A percentile compares a stretch with the other conserved stretches of the same genome.
Evolutionary conservation across 2,329 filamentous ascomycete species (phyloP).

Genomic region (Rhinocladiella mackenziei): DNA sequence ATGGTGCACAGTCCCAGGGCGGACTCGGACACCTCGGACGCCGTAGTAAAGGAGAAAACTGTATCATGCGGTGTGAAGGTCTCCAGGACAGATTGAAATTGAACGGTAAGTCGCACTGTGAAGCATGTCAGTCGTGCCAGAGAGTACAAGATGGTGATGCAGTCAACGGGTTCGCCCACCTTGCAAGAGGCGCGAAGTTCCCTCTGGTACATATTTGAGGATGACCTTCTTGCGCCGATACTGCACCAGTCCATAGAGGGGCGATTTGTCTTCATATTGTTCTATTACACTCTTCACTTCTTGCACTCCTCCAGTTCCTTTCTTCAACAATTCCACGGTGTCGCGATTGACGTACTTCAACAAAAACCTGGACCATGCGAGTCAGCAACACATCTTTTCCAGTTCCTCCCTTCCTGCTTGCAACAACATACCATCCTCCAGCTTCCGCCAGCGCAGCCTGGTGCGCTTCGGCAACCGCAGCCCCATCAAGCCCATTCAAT

Average conservation of each 20-base stretch:
- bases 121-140: constrained; percentile 8
- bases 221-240: constrained; percentile 87
- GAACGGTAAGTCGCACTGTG: constrained; percentile 73
- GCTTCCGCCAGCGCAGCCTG: constrained; percentile 74
- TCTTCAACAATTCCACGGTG: constrained; percentile 72
- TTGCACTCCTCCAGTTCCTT: constrained; percentile 74
- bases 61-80: constrained; percentile 82
- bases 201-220: constrained; percentile 87
- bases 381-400: background rate
- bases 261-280: constrained; percentile 76
- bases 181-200: constrained; percentile 85
- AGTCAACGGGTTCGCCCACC: constrained; percentile 55
- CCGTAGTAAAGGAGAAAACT: constrained; percentile 67
- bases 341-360: constrained; percentile 88
- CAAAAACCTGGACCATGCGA: constrained; percentile 66
- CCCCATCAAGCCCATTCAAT: constrained; percentile 29
- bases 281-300: constrained; percentile 77
- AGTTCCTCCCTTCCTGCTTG: background rate
- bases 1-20: constrained; percentile 85
- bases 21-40: constrained; percentile 80
- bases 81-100: constrained; percentile 59
- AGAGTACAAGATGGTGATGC: background rate
- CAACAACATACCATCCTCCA: constrained; percentile 78
- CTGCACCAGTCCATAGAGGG: constrained; percentile 85
- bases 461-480: constrained; percentile 75